These are phyloP conservation scores for Basidiobolus meristosporus DNA, from an alignment of 371 early-diverging fungal genomes.

Conservation along the genomic window DNA sequence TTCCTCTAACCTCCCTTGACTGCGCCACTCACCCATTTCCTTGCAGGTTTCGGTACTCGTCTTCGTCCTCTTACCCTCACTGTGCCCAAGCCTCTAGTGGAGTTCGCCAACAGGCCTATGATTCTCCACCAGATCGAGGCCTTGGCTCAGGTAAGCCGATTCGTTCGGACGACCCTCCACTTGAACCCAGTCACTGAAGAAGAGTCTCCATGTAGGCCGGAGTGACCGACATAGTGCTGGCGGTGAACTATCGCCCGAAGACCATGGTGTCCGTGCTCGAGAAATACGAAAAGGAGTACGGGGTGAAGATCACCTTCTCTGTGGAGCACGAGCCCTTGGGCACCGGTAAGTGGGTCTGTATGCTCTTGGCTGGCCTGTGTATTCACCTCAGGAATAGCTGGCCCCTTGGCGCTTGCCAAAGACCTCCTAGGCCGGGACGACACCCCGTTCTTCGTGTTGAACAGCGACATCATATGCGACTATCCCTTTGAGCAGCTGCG, in stretches of 20 bases:
- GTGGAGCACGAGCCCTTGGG: conserved; percentile 95
- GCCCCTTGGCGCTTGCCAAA: conserved; percentile 89
- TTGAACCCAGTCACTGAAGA: no score
- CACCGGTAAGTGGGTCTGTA: no score
- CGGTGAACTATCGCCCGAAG: conserved; percentile 97
- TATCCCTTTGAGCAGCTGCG: conserved; percentile 86
- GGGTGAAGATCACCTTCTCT: conserved; percentile 89
- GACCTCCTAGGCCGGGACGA: conserved; percentile 81
- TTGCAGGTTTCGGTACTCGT: conserved; percentile 92
- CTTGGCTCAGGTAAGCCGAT: conserved; percentile 69
- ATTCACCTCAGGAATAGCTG: no score
- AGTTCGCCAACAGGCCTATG: conserved; percentile 98
- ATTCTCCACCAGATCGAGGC: conserved; percentile 98
- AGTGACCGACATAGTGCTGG: conserved; percentile 93
- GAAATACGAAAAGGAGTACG: conserved; percentile 70
- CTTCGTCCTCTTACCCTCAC: conserved; percentile 96
- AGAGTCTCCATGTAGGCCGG: conserved; percentile 51
- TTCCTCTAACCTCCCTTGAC: no score
- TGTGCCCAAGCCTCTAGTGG: conserved; percentile 96
- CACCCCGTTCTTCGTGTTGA: conserved; percentile 94
- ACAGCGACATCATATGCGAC: conserved; percentile 97
- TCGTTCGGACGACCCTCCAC: no score
- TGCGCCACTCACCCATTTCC: no score
- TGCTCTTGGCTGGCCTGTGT: no score
- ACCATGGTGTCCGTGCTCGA: conserved; percentile 75